Evolutionary conservation across 345 rosid species (phyloP).

Genomic region (Psidium friedrichsthalianum): DNA sequence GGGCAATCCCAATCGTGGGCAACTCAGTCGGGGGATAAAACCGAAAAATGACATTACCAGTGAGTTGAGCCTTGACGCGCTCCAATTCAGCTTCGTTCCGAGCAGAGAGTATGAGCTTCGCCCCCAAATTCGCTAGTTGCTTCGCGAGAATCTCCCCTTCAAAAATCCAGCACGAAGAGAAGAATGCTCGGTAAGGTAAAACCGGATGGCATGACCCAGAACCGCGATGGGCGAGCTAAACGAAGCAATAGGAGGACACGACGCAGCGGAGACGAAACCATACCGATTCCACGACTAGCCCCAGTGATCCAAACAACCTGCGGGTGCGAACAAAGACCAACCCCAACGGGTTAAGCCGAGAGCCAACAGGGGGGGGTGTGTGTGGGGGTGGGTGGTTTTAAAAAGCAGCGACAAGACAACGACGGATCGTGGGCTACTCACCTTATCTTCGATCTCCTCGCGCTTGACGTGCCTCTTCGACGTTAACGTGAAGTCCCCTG

Average conservation of each 20-base stretch:
- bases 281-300: conserved; percentile 96
- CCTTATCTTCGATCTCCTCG: conserved; percentile 79
- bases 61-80: conserved; percentile 65
- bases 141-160: conserved; percentile 82
- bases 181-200: not conserved
- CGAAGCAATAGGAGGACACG: not conserved
- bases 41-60: conserved; percentile 26
- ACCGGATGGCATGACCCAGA: not conserved
- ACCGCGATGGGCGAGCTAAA: not conserved
- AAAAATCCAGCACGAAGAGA: not conserved
- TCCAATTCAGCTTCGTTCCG: conserved; percentile 64
- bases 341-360: not conserved
- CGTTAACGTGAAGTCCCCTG: conserved; percentile 67
- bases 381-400: no score
- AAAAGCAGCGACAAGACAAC: not conserved
- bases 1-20: not conserved
- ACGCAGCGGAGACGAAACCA: not conserved
- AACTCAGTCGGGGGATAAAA: not conserved
- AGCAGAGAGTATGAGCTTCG: conserved; percentile 87
- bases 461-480: conserved; percentile 64
- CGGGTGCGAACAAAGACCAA: not conserved
- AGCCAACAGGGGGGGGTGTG: not conserved
- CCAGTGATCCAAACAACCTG: conserved; percentile 96
- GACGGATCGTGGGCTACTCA: not conserved
- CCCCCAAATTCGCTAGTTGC: conserved; percentile 75